phyloP scores from a whole-genome alignment of 2,329 filamentous ascomycete species.

The Neofusicoccum umdonicola region DNA sequence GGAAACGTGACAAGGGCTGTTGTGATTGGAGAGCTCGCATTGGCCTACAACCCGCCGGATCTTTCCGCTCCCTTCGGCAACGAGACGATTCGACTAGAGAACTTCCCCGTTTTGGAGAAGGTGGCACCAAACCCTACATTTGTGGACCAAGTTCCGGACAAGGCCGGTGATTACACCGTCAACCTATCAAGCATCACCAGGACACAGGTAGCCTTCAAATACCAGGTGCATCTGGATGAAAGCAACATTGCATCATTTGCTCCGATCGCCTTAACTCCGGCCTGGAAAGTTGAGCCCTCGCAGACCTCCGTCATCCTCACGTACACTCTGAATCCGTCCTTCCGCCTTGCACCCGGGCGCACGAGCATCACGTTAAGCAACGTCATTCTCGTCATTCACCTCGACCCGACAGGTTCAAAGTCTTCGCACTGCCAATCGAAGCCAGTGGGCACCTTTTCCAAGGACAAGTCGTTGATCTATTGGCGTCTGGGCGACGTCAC shows the following conservation, averaged over 20 bases:
- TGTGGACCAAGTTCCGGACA: conserved; percentile 67
- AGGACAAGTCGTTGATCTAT: conserved; percentile 73
- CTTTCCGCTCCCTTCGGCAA: conserved; percentile 42
- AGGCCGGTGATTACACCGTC: conserved; percentile 76
- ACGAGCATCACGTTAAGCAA: conserved; percentile 65
- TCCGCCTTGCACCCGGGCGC: conserved; percentile 39
- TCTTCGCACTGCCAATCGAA: conserved; percentile 72
- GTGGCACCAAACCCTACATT: conserved; percentile 94
- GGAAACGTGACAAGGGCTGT: conserved; percentile 69
- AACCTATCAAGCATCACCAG: conserved; percentile 69
- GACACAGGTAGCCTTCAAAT: conserved; percentile 84
- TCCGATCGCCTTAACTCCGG: conserved; percentile 70
- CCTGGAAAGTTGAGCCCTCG: conserved; percentile 79
- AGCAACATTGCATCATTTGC: conserved; percentile 58
- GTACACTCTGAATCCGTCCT: conserved; percentile 78
- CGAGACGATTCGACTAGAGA: conserved; percentile 78
- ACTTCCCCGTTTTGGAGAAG: conserved; percentile 83
- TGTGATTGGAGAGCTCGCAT: conserved; percentile 83
- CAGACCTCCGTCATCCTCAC: conserved; percentile 84
- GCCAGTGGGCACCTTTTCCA: conserved; percentile 73
- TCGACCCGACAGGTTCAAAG: conserved; percentile 60
- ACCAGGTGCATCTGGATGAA: conserved; percentile 75
- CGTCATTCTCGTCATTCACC: conserved; percentile 68
- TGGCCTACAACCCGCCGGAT: conserved; percentile 69
- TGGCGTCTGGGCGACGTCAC: conserved; percentile 78